Percentiles rank a stretch among this genome's conserved stretches.
Conservation (phyloP, 148 eudicot species). For the Vaccinium corymbosum region DNA sequence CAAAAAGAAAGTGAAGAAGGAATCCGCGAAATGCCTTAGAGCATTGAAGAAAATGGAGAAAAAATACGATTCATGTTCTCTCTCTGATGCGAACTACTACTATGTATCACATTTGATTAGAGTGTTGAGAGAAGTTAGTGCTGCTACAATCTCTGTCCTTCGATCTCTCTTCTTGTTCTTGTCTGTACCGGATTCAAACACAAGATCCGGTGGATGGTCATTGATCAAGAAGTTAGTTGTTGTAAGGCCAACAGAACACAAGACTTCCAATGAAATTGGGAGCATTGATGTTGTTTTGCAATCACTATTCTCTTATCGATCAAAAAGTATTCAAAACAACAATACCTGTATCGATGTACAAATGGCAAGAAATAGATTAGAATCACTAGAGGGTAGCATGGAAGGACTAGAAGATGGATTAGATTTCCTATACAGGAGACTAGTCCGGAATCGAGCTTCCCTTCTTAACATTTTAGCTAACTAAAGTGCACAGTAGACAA, state of each 20-base stretch:
- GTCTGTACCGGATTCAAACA: background rate
- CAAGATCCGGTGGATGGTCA: conserved; percentile 24
- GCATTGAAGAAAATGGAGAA: conserved; percentile 31
- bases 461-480: conserved; percentile 36
- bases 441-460: conserved; percentile 28
- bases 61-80: conserved; percentile 3
- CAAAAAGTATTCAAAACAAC: background rate
- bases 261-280: conserved; percentile 24
- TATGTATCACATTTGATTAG: conserved; percentile 15
- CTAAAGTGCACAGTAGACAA: background rate
- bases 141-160: conserved; percentile 21
- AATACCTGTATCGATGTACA: conserved; percentile 10
- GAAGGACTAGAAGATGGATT: conserved; percentile 25
- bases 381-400: conserved; percentile 21
- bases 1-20: conserved; percentile 28
- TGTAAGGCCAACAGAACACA: background rate
- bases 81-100: conserved; percentile 1
- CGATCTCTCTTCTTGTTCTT: conserved; percentile 20
- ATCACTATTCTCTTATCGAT: background rate
- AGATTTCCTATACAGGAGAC: conserved; percentile 26
- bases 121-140: conserved; percentile 25
- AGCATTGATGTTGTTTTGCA: conserved; percentile 22
- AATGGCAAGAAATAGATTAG: conserved; percentile 22
- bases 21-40: conserved; percentile 22
- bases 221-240: conserved; percentile 30